phyloP scores from a whole-genome alignment of 169 alveolate species.

The Plasmodium chabaudi region DNA sequence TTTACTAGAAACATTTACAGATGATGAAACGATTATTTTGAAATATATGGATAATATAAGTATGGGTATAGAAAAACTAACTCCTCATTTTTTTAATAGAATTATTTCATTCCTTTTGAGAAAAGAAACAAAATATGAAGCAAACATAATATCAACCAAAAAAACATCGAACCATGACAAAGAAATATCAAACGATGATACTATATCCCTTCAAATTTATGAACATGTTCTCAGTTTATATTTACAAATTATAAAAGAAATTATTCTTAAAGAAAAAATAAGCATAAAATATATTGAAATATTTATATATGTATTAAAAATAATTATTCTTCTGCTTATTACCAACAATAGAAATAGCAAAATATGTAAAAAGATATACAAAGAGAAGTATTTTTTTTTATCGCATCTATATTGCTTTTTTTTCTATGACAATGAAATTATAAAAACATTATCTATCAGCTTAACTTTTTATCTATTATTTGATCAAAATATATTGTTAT shows the following conservation, averaged over 20 bases:
- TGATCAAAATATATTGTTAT: constrained; percentile 35
- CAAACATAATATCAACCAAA: background rate
- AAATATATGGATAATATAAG: constrained; percentile 14
- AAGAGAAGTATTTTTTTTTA: constrained; percentile 37
- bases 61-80: constrained; percentile 8
- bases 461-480: constrained; percentile 49
- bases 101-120: constrained; percentile 23
- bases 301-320: constrained; percentile 59
- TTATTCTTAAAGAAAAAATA: constrained; percentile 37
- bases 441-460: constrained; percentile 26
- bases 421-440: constrained; percentile 56
- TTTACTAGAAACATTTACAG: constrained; percentile 5
- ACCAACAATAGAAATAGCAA: constrained; percentile 53
- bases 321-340: constrained; percentile 45
- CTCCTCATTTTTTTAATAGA: constrained; percentile 15
- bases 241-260: constrained; percentile 47
- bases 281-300: constrained; percentile 16
- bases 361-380: constrained; percentile 61
- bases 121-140: constrained; percentile 10
- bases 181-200: background rate
- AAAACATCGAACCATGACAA: background rate
- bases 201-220: constrained; percentile 15
- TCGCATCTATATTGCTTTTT: constrained; percentile 62
- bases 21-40: constrained; percentile 20
- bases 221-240: constrained; percentile 25